phyloP scores from a whole-genome alignment of 306 rosid genomes.

The Rubus idaeus region DNA sequence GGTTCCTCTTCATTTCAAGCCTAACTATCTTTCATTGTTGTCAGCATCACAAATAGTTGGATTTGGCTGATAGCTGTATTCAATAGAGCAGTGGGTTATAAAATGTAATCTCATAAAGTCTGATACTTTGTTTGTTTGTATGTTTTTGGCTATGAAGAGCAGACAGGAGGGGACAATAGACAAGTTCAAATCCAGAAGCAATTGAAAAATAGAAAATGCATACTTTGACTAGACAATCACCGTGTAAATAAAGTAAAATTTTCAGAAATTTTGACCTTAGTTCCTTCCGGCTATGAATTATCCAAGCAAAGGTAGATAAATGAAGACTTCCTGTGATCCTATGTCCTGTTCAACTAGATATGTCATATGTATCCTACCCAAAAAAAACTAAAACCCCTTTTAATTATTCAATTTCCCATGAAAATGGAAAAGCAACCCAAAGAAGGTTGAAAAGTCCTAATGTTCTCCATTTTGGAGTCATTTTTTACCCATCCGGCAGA shows the following conservation, averaged over 20 bases:
- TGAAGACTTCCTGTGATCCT: not conserved
- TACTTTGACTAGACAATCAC: not conserved
- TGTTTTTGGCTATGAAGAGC: not conserved
- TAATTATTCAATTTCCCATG: not conserved
- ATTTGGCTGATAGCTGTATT: not conserved
- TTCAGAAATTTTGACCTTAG: not conserved
- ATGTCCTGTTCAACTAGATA: not conserved
- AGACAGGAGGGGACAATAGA: not conserved
- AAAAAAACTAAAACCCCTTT: not conserved
- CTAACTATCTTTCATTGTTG: not conserved
- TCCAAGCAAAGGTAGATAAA: not conserved
- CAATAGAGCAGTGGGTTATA: not conserved
- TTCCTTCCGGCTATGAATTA: not conserved
- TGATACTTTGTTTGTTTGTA: not conserved
- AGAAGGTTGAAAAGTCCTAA: not conserved
- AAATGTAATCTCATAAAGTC: not conserved
- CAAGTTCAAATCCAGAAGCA: not conserved
- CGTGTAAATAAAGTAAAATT: not conserved
- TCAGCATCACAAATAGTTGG: constrained; percentile 12
- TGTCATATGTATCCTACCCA: not conserved
- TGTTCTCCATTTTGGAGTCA: not conserved
- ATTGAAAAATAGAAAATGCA: not conserved
- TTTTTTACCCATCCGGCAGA: not conserved
- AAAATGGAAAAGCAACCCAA: not conserved
- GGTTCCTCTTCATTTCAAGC: not conserved